Evolutionary conservation across 495 filamentous ascomycete species (phyloP), one percentile per base, ranked within the genome.

Genomic region (Rostrohypoxylon terebratum): DNA sequence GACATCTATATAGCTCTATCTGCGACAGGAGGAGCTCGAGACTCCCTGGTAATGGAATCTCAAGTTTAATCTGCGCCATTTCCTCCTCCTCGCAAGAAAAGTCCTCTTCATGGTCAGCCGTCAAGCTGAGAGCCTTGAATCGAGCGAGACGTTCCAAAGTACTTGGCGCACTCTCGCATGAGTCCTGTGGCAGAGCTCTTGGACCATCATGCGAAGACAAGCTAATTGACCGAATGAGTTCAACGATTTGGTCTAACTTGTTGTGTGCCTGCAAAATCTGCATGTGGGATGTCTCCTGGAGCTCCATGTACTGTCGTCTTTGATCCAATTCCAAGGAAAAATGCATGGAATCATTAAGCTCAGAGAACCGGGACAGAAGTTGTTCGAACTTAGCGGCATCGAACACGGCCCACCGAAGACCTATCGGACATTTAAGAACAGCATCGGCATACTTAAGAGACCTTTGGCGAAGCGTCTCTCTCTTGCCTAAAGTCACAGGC

Each of bases 351-450:
- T 53, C 28, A 9, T 53, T 53, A 9, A 53, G 25, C 28, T 53
- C 48, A 11, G 48, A 14, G 13, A 53, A 53, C 20, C 25, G 20
- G 14, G 48, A 21, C 2, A 53, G 21, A 21, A 55, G 28, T 36
- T 55, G 51, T 34, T 55, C 25, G 28, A 55, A 55, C 6, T 34
- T 55, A 8, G 28, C 25, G 4, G 23, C 51, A 14, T 55, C 28
- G 10, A 55, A 55, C 28, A 36, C 14, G 1, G 51, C 51, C 51
- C 51, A 55, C 9, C 51, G 51, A 55, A 55, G 51, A 9, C 25
- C 28, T 34, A 9, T 34, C 51, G 51, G 28, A n/a, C 51, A 55
- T 55, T 55, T 55, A 4, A 55, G 51, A 34, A 55, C 23, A 18
- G 25, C n/a, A 34, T 55, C 28, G 7, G 51, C 28, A 33, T 31